Base-by-base conservation (phyloP, 2,329 filamentous ascomycete species). In the Neobulgaria alba region DNA sequence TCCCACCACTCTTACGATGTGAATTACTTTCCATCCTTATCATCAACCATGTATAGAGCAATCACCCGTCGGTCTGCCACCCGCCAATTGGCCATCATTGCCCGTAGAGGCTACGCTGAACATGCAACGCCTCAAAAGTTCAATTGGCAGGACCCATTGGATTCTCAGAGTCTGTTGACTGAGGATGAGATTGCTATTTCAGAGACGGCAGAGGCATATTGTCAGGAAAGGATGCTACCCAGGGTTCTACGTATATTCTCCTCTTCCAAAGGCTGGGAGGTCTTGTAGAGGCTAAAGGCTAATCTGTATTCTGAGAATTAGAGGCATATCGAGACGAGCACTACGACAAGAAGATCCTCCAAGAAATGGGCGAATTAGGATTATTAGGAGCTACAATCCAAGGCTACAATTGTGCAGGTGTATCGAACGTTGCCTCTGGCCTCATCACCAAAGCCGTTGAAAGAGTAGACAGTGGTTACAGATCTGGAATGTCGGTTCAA, bases 341-440 rank as follows among this genome's bases (percentile, higher is more conserved):
- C 58, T 95, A 89, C 65, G 88, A 95, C 62, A 73, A 76, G 55
- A 81, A 82, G 56, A 94, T 95, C 45, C 72, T 95, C 21, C 73
- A 82, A 61, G 88, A 95, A 65, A 95, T 95, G 88, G 88, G 89
- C 32, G 85, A 92, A 59, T 69, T 95, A 7, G 89, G 89, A n/a
- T 72, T 95, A 0, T 71, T 95, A 3, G 88, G 89, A 39, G 81
- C 89, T 38, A 90, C 79, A 14, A 89, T 95, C 46, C 69, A 90
- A 49, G 89, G 88, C 14, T 92, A 94, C 57, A 88, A 79, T 20
- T 95, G 89, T 61, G 88, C 88, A 3, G 88, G 88, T 39, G 84
- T 85, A 18, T 90, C 85, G 49, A 89, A 82, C 39, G 86, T 95
- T 33, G 88, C 88, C 7, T 83, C 82, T n/a, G 88, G 87, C 16